A percentile compares a stretch with the other conserved stretches of the same genome.
Conservation (phyloP, 495 filamentous ascomycete species). For the Aspergillus bridgeri region DNA sequence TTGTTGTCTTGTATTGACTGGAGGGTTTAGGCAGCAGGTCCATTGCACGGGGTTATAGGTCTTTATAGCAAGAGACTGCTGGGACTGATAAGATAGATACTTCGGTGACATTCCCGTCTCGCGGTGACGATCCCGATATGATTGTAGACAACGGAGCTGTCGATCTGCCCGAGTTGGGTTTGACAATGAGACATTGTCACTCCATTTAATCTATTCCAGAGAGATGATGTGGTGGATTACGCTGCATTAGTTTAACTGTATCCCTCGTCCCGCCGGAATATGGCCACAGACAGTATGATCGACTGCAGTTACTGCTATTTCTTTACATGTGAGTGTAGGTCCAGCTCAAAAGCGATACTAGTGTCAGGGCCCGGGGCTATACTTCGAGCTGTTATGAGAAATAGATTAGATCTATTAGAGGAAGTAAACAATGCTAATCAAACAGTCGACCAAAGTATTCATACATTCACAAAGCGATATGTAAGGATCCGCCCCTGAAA, state of each 20-base stretch:
- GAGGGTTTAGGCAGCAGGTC: too few species aligned
- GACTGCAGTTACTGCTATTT: conserved; percentile 51
- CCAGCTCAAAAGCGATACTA: too few species aligned
- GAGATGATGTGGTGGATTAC: neutral
- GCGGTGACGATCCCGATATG: neutral
- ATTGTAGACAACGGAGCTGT: neutral
- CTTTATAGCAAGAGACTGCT: neutral
- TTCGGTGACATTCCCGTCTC: neutral
- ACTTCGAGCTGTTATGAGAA: too few species aligned
- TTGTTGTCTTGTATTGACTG: neutral
- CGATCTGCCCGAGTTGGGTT: neutral
- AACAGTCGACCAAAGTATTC: too few species aligned
- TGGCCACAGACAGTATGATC: conserved; percentile 3
- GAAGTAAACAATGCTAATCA: too few species aligned
- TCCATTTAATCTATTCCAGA: neutral
- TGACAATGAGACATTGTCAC: neutral
- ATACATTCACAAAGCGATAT: too few species aligned
- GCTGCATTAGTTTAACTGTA: neutral
- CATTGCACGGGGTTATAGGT: too few species aligned
- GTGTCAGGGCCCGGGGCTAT: too few species aligned
- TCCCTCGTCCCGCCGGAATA: conserved; percentile 2
- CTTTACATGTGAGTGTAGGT: too few species aligned
- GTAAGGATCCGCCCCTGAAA: neutral
- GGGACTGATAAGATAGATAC: too few species aligned
- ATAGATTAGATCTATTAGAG: too few species aligned